Base-by-base conservation (phyloP, 23 red algal genomes). In the Pyropia yezoensis region DNA sequence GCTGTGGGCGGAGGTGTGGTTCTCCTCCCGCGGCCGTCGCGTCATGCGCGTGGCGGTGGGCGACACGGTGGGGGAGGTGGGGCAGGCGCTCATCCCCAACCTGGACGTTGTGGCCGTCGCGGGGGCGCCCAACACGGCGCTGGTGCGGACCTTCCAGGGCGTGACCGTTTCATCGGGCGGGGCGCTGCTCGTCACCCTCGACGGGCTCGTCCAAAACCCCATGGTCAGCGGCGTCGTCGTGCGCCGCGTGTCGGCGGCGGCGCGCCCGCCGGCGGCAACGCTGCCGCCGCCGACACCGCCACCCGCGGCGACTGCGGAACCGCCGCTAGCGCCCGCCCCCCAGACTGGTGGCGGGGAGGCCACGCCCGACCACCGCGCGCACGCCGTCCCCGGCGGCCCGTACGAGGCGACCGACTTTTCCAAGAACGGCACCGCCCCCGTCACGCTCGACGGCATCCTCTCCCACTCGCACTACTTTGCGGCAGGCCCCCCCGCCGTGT, bases 201-300 rank as follows among this genome's bases (percentile, higher is more conserved):
- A 58, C 68, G 75, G 75, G 27, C 34, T 65, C 18, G 49, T 84
- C 67, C 69, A 84, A 22, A 73, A 84, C 50, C 79, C 79, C 9
- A 84, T 84, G 79, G 75, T 84, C 15, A 75, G 69, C 7, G 79
- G 79, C 16, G 75, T 84, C 50, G 64, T 84, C 27, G 61, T 84
- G 17, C 59, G 75, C 34, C 69, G 79, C 11, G 50, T 26, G 33
- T 61, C 61, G 16, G 79, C 79, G 18, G 61, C 69, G 9, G 45
- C 57, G 16, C n/a, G n/a, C n/a, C 7, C 59, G 27, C 69, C 56
- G 47, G 68, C 32, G 19, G 39, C 26, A 22, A 60, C 61, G 16
- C 63, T 69, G 0, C 69, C 69, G 2, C 49, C 57, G 16, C 15
- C 59, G 18, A 71, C 56, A 30, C 32, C 56, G 14, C 25, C 49